Evolutionary conservation across 1,139 yeast species (phyloP), one percentile per base, ranked within the genome.

Genomic region (Yueomyces sp.): DNA sequence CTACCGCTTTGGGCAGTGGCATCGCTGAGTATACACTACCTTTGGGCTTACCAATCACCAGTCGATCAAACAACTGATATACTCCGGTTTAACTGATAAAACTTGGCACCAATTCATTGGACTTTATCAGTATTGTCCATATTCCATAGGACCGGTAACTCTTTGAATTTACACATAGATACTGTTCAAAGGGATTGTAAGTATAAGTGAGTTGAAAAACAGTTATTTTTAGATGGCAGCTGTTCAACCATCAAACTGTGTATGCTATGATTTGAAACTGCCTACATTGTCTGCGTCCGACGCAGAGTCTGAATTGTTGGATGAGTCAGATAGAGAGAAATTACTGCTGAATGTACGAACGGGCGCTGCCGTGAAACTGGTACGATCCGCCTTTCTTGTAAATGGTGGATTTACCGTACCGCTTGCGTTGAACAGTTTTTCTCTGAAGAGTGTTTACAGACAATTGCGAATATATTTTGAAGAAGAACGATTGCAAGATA

Each of bases 371-470:
- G 66, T 78, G 1, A 64, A 73, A 2, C 65, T 78, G 26, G 68
- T 71, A 42, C 72, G 78, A 49, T 79, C 87, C n/a, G 67, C 78
- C 44, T 67, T 81, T 2, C 72, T 77, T 42, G 76, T 76, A 0
- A 75, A 69, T 54, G 89, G 89, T 6, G 91, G 91, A 1, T 60
- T 78, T 26, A 73, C 80, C 0, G 62, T 76, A n/a, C 83, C 81
- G 1, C 53, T 79, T 33, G 75, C 73, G 40, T 57, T 81, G 28
- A 63, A 73, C 29, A 53, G 62, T 1, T 60, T 69, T 5, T 49
- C 50, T 31, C 43, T 57, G 28, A 62, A 59, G 39, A 54, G 53
- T 42, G n/a, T 33, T 6, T 6, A 33, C n/a, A 9, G n/a, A 33
- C 61, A 57, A 38, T 46, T 57, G 11, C 52, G 53, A 11, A 40